Evolutionary conservation across 345 rosid species (phyloP).

Genomic region (Brassica carinata): DNA sequence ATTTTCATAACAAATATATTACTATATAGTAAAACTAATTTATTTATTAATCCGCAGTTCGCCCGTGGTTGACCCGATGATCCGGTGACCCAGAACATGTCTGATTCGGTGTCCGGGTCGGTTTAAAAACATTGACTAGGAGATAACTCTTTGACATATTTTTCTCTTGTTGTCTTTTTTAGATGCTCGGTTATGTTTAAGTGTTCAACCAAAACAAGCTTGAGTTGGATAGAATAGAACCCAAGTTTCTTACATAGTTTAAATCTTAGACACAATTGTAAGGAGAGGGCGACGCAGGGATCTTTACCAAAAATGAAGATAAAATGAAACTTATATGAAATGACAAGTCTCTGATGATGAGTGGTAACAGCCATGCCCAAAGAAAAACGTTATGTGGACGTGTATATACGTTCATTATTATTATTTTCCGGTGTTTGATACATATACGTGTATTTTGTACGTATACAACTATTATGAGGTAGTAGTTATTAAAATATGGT

Average conservation of each 20-base stretch:
- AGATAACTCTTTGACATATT: neutral
- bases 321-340: neutral
- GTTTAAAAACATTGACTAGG: neutral
- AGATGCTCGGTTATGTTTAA: neutral
- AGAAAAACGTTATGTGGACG: conserved; percentile 2
- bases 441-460: neutral
- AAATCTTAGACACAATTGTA: neutral
- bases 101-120: too few species aligned
- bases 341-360: neutral
- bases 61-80: too few species aligned
- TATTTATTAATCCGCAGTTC: too few species aligned
- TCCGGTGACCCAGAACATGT: too few species aligned
- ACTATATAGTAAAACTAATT: too few species aligned
- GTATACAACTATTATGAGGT: neutral
- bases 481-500: conserved; percentile 19
- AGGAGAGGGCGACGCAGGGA: neutral
- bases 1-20: too few species aligned
- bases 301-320: neutral
- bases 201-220: neutral
- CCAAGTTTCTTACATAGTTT: neutral
- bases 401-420: neutral
- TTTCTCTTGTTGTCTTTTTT: neutral
- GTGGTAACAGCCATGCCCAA: neutral
- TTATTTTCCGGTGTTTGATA: neutral
- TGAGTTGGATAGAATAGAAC: neutral